Evolutionary conservation across 352 stramenopile species (phyloP).

Genomic region (Phytophthora capsici): DNA sequence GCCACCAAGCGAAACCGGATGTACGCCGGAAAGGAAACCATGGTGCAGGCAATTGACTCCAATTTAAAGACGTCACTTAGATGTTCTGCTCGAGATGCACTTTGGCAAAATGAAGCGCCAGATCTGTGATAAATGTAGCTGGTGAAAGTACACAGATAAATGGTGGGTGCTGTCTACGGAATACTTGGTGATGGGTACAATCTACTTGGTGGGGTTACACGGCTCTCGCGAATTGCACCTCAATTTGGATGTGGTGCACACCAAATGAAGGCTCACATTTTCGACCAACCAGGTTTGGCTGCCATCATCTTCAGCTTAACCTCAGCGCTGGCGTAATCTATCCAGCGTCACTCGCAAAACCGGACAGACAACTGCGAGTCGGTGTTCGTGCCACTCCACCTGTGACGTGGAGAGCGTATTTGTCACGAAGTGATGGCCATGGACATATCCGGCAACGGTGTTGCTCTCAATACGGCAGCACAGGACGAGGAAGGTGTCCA

Average conservation of each 20-base stretch:
- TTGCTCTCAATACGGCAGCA: neutral
- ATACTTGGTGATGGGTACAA: neutral
- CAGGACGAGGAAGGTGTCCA: slow-evolving; percentile 8
- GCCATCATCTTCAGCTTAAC: slow-evolving; percentile 25
- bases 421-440: slow-evolving; percentile 7
- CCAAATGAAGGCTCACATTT: neutral
- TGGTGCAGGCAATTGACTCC: no score
- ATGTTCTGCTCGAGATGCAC: no score
- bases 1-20: no score
- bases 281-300: slow-evolving; percentile 5
- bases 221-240: slow-evolving; percentile 6
- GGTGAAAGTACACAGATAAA: no score
- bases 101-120: no score
- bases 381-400: neutral
- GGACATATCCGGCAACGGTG: neutral
- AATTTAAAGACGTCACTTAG: no score
- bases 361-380: neutral
- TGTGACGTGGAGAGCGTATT: neutral
- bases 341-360: neutral
- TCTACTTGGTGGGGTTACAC: neutral
- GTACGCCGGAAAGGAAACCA: no score
- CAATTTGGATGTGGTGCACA: slow-evolving; percentile 21
- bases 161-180: no score
- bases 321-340: slow-evolving; percentile 8
- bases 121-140: no score